phyloP scores from a whole-genome alignment of 2,329 filamentous ascomycete species.

The Xylariaceae sp. region DNA sequence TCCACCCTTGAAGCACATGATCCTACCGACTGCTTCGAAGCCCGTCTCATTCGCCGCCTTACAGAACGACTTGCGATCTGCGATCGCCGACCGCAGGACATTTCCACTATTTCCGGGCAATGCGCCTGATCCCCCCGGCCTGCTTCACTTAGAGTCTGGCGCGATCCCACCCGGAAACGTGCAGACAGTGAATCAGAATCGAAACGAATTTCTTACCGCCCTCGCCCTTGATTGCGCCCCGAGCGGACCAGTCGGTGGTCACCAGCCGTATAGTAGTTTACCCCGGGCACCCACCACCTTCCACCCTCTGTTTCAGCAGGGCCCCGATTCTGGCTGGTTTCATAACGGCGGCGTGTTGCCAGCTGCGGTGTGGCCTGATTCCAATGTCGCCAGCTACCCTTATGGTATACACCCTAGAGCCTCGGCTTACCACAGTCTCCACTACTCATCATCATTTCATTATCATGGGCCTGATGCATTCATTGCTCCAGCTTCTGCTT shows the following conservation, averaged over 20 bases:
- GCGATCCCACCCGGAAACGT: conserved; percentile 13
- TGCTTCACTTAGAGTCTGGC: conserved; percentile 19
- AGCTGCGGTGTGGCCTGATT: conserved; percentile 36
- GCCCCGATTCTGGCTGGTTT: conserved; percentile 37
- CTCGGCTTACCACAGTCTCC: conserved; percentile 33
- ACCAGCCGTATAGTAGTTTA: conserved; percentile 28
- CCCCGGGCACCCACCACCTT: conserved; percentile 30
- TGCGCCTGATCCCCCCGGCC: conserved; percentile 16
- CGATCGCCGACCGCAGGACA: conserved; percentile 24
- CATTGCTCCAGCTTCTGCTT: conserved; percentile 14
- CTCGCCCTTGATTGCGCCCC: conserved; percentile 28
- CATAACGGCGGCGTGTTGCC: conserved; percentile 37
- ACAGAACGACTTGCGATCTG: conserved; percentile 23
- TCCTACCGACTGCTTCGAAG: conserved; percentile 55
- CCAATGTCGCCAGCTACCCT: conserved; percentile 31
- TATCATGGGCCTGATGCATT: conserved; percentile 27
- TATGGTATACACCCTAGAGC: conserved; percentile 31
- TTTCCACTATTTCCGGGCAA: conserved; percentile 20
- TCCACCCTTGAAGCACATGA: conserved; percentile 76
- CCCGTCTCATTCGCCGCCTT: conserved; percentile 32
- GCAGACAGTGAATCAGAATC: conserved; percentile 23
- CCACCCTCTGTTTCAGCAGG: conserved; percentile 34
- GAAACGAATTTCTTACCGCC: conserved; percentile 20
- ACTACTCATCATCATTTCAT: conserved; percentile 24
- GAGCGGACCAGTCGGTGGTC: conserved; percentile 23